Base-by-base conservation (phyloP, 2,329 filamentous ascomycete species). In the Colletotrichum scovillei region DNA sequence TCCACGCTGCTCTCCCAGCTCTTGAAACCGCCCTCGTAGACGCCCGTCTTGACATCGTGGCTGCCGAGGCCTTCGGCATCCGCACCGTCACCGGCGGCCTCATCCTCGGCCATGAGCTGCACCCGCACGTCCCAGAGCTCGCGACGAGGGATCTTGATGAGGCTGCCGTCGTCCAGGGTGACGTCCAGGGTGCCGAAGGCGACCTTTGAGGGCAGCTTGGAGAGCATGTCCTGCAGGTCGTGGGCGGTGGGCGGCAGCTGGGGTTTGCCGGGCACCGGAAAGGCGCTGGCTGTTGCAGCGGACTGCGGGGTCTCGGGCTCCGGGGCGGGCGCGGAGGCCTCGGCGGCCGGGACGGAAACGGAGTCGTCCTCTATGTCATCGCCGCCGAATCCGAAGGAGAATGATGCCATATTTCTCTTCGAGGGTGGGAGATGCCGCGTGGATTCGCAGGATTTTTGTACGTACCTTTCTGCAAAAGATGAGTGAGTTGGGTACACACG, bases 1-100 rank as follows among this genome's bases (percentile, higher is more conserved):
- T 97, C 94, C 65, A 95, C 87, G 73, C 92, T 94, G 83, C 94
- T 95, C 84, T 97, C 94, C 94, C 94, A 97, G 78, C 93, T 95
- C 85, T 97, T 97, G 85, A 96, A 95, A 28, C 94, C 94, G 69
- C 94, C 94, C 83, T 97, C 94, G 82, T 97, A 97, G 73, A 96
- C 90, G 64, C 94, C 94, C 68, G 93, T 93, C 81, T 91, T 93
- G 76, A 97, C 92, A 81, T 97, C 94, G 75, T 93, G 91, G 74
- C 88, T 87, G 52, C 90, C 92, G 46, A 94, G 84, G 1, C 88
- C 88, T 66, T 88, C 85, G 52, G 76, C 88, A 64, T 88, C 85
- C 24, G 76, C 75, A 19, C 72, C 67, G 75, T 85, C 82, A 16
- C 80, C 77, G 19, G 75, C 79, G 72, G 78, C 73, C 53, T 89